Base-by-base conservation (phyloP, 805 yeast genomes). In the Metschnikowia proteae region DNA sequence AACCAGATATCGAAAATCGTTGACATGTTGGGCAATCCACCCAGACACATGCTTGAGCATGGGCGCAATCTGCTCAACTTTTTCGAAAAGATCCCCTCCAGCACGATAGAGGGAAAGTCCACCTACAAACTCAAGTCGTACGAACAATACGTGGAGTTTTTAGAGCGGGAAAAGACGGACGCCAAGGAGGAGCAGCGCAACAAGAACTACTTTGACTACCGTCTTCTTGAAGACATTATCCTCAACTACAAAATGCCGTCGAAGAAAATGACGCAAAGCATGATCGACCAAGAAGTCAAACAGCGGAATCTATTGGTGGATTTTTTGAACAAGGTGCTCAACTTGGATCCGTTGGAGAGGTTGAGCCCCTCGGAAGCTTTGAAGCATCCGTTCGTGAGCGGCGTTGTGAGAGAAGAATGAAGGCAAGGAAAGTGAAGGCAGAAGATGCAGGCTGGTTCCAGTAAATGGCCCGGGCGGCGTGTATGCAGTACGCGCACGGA, bases 331-430 rank as follows among this genome's bases (percentile, higher is more conserved):
- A 96, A 96, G 26, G 77, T 88, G 7, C 71, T 94, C 52, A 88
- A 85, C 55, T 66, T 89, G 59, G 91, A 92, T 65, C 99, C 99
- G 0, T 76, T 94, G 58, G 96, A 90, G 64, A 80, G 99, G 58
- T 86, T 97, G 86, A 88, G 97, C 0, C 99, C 99, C 9, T 96
- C 89, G 57, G 97, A 94, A 65, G 99, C 98, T 0, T 73, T 84
- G 11, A 73, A 80, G 65, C 99, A 94, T 68, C 97, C 98, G 0
- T 94, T 94, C 65, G 81, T 94, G 17, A 86, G 53, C 41, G 73
- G 68, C 44, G 54, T 57, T 9, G 35, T 41, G 23, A 22, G 4
- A 22, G 34, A 29, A 17, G 35, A 13, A 26, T 40, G 36, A 25
- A 6, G n/a, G 6, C 6, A 29, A 6, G 13, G 41, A 10, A n/a